phyloP scores from a whole-genome alignment of 352 stramenopile species.

The Sclerospora graminicola region DNA sequence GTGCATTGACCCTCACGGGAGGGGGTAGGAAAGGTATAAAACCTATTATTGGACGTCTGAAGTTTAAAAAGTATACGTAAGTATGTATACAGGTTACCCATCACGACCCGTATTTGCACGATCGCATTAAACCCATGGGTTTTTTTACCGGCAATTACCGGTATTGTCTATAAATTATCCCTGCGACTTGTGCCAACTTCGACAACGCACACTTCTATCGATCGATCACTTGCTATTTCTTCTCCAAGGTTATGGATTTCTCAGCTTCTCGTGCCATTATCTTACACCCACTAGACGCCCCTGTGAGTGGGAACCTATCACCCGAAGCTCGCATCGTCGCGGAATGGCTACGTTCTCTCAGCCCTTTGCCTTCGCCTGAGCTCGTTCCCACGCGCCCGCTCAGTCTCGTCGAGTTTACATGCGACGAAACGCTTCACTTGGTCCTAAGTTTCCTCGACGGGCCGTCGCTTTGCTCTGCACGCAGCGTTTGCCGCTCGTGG shows the following conservation, averaged over 20 bases:
- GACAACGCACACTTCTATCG: background rate
- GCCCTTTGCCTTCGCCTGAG: constrained; percentile 10
- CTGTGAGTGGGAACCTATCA: constrained; percentile 17
- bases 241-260: constrained; percentile 2
- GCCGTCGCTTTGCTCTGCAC: constrained; percentile 40
- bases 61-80: background rate
- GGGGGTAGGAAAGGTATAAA: constrained; percentile 2
- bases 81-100: background rate
- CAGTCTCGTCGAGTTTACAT: constrained; percentile 56
- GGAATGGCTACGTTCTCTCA: constrained; percentile 27
- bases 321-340: constrained; percentile 21
- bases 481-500: constrained; percentile 53
- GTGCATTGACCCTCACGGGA: constrained; percentile 7
- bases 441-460: constrained; percentile 69
- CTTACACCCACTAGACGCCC: constrained; percentile 50
- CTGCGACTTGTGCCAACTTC: background rate
- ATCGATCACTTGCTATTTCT: background rate
- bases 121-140: background rate
- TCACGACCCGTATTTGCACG: too few relatives aligned
- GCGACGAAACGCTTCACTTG: constrained; percentile 54
- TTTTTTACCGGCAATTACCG: background rate
- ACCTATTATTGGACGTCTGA: constrained; percentile 2
- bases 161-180: background rate
- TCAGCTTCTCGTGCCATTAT: constrained; percentile 38
- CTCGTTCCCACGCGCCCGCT: background rate